Evolutionary conservation across 2,329 filamentous ascomycete genomes (phyloP).

Genomic region (Paraconiothyrium sp.): DNA sequence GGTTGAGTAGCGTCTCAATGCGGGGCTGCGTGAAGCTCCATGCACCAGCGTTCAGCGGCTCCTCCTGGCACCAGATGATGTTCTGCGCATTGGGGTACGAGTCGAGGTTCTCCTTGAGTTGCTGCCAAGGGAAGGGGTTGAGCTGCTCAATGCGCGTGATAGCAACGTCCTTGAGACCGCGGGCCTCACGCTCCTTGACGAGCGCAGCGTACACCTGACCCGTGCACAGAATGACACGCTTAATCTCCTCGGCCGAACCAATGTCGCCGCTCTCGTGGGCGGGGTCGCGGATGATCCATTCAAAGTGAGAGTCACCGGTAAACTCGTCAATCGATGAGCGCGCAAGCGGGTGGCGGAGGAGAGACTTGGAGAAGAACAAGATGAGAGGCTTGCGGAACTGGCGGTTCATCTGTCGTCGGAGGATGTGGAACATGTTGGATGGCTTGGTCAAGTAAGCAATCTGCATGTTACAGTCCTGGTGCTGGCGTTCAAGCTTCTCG

Average conservation of each 20-base stretch:
- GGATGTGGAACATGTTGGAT: conserved; percentile 93
- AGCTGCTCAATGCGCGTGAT: conserved; percentile 97
- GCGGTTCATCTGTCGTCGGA: conserved; percentile 97
- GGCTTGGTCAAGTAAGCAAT: conserved; percentile 97
- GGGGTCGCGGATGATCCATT: conserved; percentile 93
- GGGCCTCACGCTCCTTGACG: conserved; percentile 87
- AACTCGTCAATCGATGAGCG: conserved; percentile 93
- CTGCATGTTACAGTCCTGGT: conserved; percentile 99
- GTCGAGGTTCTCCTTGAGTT: conserved; percentile 96
- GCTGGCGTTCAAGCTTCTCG: conserved; percentile 93
- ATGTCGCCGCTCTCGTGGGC: conserved; percentile 81
- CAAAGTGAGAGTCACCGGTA: conserved; percentile 89
- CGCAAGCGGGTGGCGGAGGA: conserved; percentile 91
- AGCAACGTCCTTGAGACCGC: conserved; percentile 88
- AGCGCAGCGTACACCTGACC: conserved; percentile 94
- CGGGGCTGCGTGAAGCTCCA: conserved; percentile 98
- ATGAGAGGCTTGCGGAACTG: conserved; percentile 99
- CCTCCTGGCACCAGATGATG: conserved; percentile 97
- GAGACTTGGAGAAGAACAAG: conserved; percentile 97
- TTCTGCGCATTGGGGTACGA: conserved; percentile 97
- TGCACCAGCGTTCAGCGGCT: conserved; percentile 94
- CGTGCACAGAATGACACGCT: conserved; percentile 92
- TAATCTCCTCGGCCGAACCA: conserved; percentile 83
- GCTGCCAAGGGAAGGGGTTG: conserved; percentile 98
- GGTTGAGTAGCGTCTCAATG: conserved; percentile 94